Evolutionary conservation across 371 early-diverging fungal genomes (phyloP), one percentile per base, ranked within the genome.

Genomic region (Saksenaea oblongispora): DNA sequence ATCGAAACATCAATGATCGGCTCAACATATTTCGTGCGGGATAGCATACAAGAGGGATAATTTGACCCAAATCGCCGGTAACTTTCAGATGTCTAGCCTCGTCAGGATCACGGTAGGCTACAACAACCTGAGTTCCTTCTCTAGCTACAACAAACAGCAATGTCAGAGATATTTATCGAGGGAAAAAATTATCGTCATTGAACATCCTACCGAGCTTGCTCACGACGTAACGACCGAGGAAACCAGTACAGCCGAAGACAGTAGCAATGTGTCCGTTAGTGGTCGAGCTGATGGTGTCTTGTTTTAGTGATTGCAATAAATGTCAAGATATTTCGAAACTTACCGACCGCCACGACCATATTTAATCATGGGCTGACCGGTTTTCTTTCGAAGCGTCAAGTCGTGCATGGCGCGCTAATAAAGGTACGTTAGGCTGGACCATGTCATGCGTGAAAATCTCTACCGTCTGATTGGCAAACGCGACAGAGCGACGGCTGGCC

Each of bases 191-290:
- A 18, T 13, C 15, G 34, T 14, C 10, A 13, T 64, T 7, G 27
- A 15, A 34, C 35, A 37, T 17, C 65, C 60, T 83, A 93, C 94
- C 95, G 47, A 97, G 87, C 66, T 91, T 90, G 74, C 90, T 89
- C 44, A 97, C 94, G 53, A 98, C 79, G 70, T 97, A 97, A 54
- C 98, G 91, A 57, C 97, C 98, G 31, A 97, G 84, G 79, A 96
- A 97, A 53, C 98, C 98, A 47, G 95, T 96, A 79, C 91, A 90
- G 31, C 98, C 98, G 77, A 97, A 96, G 15, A 97, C 98, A 24
- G 98, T 98, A 37, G 92, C 94, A 37, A 89, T 87, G 70, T 93
- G 93, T 18, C 97, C 98, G 65, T 85, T 88, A 62, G 85, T 85
- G 18, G 92, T 58, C 81, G 87, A 61, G 82, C 89, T 56, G 75